A percentile compares a stretch with the other conserved stretches of the same genome.
Evolutionary conservation across 371 early-diverging fungal genomes (phyloP).

Genomic region (Gilbertella persicaria): DNA sequence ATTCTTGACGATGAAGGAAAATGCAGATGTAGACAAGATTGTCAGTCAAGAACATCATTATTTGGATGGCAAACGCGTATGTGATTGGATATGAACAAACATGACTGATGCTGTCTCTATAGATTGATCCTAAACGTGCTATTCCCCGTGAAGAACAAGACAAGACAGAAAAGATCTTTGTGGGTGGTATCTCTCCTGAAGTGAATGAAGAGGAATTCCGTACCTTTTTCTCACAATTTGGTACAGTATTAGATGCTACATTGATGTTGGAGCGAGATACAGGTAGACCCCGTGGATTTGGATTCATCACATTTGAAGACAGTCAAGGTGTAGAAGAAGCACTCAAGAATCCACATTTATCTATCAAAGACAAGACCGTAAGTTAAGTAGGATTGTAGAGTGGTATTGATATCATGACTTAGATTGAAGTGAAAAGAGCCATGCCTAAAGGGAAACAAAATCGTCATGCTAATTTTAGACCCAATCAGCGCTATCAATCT

Average conservation of each 20-base stretch:
- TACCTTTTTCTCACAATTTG: slow-evolving; percentile 75
- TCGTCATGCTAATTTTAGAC: slow-evolving; percentile 33
- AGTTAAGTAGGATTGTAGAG: background rate
- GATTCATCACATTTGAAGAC: slow-evolving; percentile 78
- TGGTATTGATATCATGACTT: background rate
- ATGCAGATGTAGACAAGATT: slow-evolving; percentile 68
- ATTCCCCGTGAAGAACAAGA: slow-evolving; percentile 81
- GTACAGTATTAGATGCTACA: slow-evolving; percentile 75
- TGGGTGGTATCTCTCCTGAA: slow-evolving; percentile 83
- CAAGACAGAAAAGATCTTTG: slow-evolving; percentile 88
- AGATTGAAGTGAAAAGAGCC: slow-evolving; percentile 72
- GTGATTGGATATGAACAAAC: background rate
- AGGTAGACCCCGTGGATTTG: slow-evolving; percentile 80
- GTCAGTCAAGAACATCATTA: slow-evolving; percentile 69
- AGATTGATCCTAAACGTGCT: slow-evolving; percentile 90
- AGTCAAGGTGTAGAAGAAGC: slow-evolving; percentile 68
- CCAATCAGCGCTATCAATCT: slow-evolving; percentile 37
- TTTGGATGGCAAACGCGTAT: slow-evolving; percentile 84
- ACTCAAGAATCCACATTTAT: slow-evolving; percentile 47
- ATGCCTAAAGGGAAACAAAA: slow-evolving; percentile 57
- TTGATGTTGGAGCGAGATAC: slow-evolving; percentile 79
- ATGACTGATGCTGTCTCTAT: too few relatives aligned
- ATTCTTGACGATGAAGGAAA: slow-evolving; percentile 81
- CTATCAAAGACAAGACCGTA: slow-evolving; percentile 61
- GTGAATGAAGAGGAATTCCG: slow-evolving; percentile 83